Evolutionary conservation across 306 rosid species (phyloP).

Genomic region (Corylus americana): DNA sequence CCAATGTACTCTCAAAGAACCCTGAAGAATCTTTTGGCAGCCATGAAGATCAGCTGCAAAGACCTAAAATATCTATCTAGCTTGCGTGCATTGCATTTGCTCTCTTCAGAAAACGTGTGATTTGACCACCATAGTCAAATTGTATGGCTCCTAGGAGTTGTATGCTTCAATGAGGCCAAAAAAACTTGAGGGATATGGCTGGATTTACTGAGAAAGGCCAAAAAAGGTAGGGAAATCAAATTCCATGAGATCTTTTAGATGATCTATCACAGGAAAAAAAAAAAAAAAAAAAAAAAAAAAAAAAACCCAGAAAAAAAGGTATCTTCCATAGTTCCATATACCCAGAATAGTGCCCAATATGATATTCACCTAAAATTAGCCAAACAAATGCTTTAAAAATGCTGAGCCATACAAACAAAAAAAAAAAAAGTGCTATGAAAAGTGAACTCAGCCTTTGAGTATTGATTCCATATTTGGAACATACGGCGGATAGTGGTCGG

Average conservation of each 20-base stretch:
- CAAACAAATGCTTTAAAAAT: neutral
- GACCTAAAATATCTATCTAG: neutral
- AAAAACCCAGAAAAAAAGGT: neutral
- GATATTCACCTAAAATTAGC: neutral
- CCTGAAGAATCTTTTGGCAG: neutral
- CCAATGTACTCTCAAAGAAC: neutral
- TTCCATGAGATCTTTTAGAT: neutral
- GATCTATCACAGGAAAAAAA: neutral
- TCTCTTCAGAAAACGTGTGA: neutral
- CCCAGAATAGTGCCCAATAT: neutral
- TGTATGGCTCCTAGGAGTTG: neutral
- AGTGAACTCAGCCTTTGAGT: neutral
- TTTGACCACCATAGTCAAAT: neutral
- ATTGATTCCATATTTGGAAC: constrained; percentile 6
- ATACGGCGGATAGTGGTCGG: constrained; percentile 4
- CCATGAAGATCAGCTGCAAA: neutral
- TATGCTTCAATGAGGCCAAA: neutral
- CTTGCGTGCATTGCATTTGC: neutral
- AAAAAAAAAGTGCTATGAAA: neutral
- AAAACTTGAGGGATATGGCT: neutral
- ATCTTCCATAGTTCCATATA: neutral
- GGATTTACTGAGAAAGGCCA: neutral
- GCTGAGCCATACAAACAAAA: no score
- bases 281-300: neutral
- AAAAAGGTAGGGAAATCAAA: constrained; percentile 5